A percentile compares a stretch with the other conserved stretches of the same genome.
These are phyloP conservation scores for Pythium scleroteichum DNA, from an alignment of 352 stramenopile genomes.

Conservation along the genomic window DNA sequence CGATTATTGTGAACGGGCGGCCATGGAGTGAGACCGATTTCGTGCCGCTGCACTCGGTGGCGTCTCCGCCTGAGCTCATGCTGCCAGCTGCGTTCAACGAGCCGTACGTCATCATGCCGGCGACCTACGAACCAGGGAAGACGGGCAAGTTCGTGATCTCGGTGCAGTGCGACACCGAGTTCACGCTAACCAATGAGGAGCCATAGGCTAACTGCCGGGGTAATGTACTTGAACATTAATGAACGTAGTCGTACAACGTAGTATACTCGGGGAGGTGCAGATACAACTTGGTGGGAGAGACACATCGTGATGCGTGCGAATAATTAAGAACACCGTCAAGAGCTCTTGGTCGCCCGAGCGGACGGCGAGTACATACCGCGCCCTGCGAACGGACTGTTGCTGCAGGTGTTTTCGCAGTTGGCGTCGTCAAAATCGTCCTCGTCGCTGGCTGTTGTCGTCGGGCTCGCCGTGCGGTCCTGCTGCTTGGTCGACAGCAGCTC, in stretches of 20 bases:
- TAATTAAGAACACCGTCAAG: neutral
- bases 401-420: neutral
- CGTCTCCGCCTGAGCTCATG: constrained; percentile 65
- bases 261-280: no score
- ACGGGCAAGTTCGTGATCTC: constrained; percentile 82
- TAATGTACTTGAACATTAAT: no score
- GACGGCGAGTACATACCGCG: neutral
- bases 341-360: neutral
- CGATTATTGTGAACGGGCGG: constrained; percentile 67
- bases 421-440: constrained; percentile 1
- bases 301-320: neutral
- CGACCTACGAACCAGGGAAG: constrained; percentile 85
- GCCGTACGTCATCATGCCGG: constrained; percentile 85
- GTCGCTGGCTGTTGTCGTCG: constrained; percentile 9
- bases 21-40: constrained; percentile 86
- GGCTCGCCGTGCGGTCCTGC: constrained; percentile 4
- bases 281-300: no score
- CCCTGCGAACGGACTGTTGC: neutral
- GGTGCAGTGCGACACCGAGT: constrained; percentile 83
- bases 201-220: constrained; percentile 18
- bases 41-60: constrained; percentile 71
- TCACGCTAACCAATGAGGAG: constrained; percentile 54
- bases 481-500: constrained; percentile 57
- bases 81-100: constrained; percentile 76
- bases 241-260: neutral